Evolutionary conservation across 148 eudicot genomes (phyloP), one percentile per base, ranked within the genome.

Genomic region (Vaccinium myrtillus): DNA sequence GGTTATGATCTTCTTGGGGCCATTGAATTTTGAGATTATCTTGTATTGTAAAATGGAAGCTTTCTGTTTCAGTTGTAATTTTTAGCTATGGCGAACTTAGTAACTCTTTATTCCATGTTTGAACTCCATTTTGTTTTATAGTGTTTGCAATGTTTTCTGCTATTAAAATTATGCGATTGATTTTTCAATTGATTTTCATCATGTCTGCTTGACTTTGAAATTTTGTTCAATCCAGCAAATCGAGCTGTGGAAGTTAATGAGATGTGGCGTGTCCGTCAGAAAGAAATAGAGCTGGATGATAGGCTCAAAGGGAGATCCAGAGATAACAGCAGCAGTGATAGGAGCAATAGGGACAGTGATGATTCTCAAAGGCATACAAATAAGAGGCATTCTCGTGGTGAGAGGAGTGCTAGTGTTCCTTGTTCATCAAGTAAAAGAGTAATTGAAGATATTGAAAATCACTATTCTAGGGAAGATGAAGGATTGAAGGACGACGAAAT

Each of bases 251-350:
- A 97, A 87, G 92, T 94, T 80, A 91, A 92, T 90, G 99, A 97
- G 90, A 95, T 97, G 98, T 95, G 99, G 99, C 90, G 93, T 48
- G 85, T 85, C 50, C 92, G 98, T 81, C 91, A 95, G 85, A 97
- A 95, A 84, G 98, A 97, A 90, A 61, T 83, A 73, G 98, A 97
- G 85, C 86, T 97, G 91, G 93, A 95, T 79, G 84, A 87, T 71
- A 90, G 87, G 90, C 65, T 79, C 53, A 93, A 86, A 89, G 88
- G 91, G 80, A 65, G 89, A 83, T 23, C 73, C 2, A 86, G 85
- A 77, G 87, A 83, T 81, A 87, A 87, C n/a, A 85, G 86, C 54
- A 84, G 89, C 78, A 83, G 83, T 82, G 76, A 59, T 74, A 88
- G 90, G 83, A 84, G 84, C 73, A 77, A 71, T 63, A 75, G 83